phyloP scores from a whole-genome alignment of 257 asterid genomes.

The Rubia yunnanensis region DNA sequence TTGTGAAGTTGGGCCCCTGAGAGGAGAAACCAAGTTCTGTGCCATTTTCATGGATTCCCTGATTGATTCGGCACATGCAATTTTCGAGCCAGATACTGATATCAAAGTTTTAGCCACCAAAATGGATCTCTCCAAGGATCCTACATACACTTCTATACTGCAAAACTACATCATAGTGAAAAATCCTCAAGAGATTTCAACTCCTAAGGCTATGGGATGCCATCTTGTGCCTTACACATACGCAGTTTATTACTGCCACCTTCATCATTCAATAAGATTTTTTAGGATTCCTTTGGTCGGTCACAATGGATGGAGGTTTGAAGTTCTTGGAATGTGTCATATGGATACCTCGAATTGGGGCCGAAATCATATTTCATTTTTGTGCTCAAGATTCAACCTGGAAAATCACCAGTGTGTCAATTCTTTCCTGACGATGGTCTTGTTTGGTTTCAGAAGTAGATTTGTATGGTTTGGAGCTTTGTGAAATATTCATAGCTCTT shows the following conservation, averaged over 20 bases:
- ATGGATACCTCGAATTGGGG: slow-evolving; percentile 22
- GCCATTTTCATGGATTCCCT: no score
- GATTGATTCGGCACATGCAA: no score
- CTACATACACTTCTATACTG: no score
- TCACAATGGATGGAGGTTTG: slow-evolving; percentile 16
- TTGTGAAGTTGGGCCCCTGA: no score
- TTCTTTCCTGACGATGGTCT: slow-evolving; percentile 17
- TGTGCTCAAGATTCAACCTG: slow-evolving; percentile 13
- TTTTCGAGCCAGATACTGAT: no score
- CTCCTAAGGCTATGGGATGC: slow-evolving; percentile 42
- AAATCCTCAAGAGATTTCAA: slow-evolving; percentile 26
- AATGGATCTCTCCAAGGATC: no score
- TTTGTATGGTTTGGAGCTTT: no score
- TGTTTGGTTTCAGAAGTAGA: slow-evolving; percentile 7
- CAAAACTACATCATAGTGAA: slow-evolving; percentile 53
- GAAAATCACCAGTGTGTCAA: slow-evolving; percentile 18
- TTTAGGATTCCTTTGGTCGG: slow-evolving; percentile 19
- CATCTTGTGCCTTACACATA: slow-evolving; percentile 82
- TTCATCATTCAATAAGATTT: slow-evolving; percentile 40
- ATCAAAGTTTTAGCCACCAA: slow-evolving; percentile 41
- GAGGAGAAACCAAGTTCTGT: no score
- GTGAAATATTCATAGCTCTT: no score
- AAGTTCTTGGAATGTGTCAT: slow-evolving; percentile 18
- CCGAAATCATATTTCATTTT: slow-evolving; percentile 10
- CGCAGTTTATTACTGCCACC: slow-evolving; percentile 67